A percentile compares a stretch with the other conserved stretches of the same genome.
Conservation (phyloP, 345 rosid species). For the Moricandia arvensis region DNA sequence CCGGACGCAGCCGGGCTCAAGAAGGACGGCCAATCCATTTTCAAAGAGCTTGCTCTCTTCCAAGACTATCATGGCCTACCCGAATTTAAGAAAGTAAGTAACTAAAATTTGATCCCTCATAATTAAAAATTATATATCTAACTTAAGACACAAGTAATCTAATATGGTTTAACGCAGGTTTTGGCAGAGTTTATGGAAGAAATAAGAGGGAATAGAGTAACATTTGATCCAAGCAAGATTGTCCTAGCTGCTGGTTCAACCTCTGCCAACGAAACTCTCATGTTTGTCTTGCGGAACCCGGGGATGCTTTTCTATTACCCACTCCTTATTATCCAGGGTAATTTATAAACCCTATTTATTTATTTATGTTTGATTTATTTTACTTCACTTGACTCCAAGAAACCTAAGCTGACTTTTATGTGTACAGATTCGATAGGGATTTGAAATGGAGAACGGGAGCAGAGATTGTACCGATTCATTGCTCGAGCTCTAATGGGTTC, state of each 20-base stretch:
- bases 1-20: slow-evolving; percentile 60
- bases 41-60: slow-evolving; percentile 77
- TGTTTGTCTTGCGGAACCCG: slow-evolving; percentile 65
- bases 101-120: neutral
- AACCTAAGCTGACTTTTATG: neutral
- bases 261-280: slow-evolving; percentile 70
- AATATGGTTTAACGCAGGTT: slow-evolving; percentile 41
- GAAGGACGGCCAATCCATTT: slow-evolving; percentile 58
- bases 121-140: neutral
- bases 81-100: slow-evolving; percentile 57
- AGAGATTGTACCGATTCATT: slow-evolving; percentile 55
- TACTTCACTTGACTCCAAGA: slow-evolving; percentile 16
- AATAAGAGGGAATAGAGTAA: slow-evolving; percentile 69
- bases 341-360: slow-evolving; percentile 1
- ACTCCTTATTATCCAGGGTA: slow-evolving; percentile 85
- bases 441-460: slow-evolving; percentile 62
- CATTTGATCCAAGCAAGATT: slow-evolving; percentile 49
- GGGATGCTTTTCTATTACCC: slow-evolving; percentile 74
- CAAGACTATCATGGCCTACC: slow-evolving; percentile 79
- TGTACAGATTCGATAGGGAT: slow-evolving; percentile 63
- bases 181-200: slow-evolving; percentile 69
- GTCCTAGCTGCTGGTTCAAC: slow-evolving; percentile 81
- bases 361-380: neutral
- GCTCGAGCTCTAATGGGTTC: slow-evolving; percentile 53
- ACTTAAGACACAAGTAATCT: neutral